Evolutionary conservation across 495 filamentous ascomycete genomes (phyloP), one percentile per base, ranked within the genome.

Genomic region (Penicillium flavigenum): DNA sequence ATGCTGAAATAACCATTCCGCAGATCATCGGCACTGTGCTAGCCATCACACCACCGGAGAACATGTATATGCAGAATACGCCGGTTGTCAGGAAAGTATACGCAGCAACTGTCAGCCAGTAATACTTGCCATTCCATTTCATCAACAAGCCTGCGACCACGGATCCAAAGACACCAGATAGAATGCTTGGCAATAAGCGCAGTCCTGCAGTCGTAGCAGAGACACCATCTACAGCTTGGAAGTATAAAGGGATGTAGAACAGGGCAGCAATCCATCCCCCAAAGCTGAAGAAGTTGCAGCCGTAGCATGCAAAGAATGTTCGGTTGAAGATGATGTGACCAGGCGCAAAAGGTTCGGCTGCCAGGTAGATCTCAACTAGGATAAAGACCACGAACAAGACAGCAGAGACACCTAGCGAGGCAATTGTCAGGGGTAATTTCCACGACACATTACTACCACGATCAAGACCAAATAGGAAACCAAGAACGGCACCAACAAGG

Each of bases 211-310:
- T 70, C 2, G 86, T 82, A 2, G 91, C 88, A 10, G 81, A 82
- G 29, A 88, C 75, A 6, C 81, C 84, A 44, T 87, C 73, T 3
- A 89, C 84, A 7, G 85, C 90, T 70, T 96, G 91, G 68, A 85
- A 91, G 67, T 86, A 91, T 3, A 95, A 77, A 10, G 91, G 88
- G 29, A 94, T 73, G 65, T 89, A 91, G 77, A 93, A 96, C 0
- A 89, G 56, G 5, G 76, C 67, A 0, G 81, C 78, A 58, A 92
- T 73, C 74, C 86, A 86, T 8, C 80, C 85, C 7, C 77, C 84
- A 52, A 91, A 83, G 43, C 82, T 81, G 71, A 92, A 91, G 75
- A 92, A 90, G 64, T 92, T 91, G 65, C 86, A 84, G 22, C 85
- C 66, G 59, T 88, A 92, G 58, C 80, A 81, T 2, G 89, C 81